These are phyloP conservation scores for Antarctomyces pellizariae DNA, from an alignment of 495 filamentous ascomycete genomes.

Conservation along the genomic window DNA sequence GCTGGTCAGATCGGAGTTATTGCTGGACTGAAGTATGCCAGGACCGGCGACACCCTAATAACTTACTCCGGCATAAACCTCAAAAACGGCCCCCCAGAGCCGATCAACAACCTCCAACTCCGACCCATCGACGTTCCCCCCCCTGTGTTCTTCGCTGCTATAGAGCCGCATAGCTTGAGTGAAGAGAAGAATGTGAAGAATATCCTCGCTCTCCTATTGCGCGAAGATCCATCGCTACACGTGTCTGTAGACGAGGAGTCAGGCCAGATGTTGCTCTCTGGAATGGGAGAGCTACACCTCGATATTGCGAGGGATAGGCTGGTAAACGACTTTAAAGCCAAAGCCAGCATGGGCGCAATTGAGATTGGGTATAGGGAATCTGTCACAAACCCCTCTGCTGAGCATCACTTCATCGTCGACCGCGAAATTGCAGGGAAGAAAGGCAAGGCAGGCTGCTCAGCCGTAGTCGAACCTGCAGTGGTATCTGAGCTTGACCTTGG, in stretches of 20 bases:
- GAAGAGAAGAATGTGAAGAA: conserved; percentile 59
- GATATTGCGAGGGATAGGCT: conserved; percentile 83
- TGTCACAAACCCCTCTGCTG: conserved; percentile 25
- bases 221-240: conserved; percentile 88
- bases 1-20: conserved; percentile 95
- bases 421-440: conserved; percentile 57
- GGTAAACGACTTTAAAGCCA: conserved; percentile 71
- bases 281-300: conserved; percentile 96
- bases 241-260: conserved; percentile 71
- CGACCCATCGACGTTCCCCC: conserved; percentile 78
- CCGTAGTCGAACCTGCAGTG: conserved; percentile 28
- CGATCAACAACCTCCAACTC: conserved; percentile 53
- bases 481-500: conserved; percentile 12
- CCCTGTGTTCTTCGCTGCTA: conserved; percentile 82
- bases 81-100: conserved; percentile 38
- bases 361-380: conserved; percentile 89
- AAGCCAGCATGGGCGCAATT: conserved; percentile 74
- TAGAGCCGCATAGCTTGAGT: conserved; percentile 60
- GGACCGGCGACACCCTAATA: conserved; percentile 84
- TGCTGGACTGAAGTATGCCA: conserved; percentile 63
- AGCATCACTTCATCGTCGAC: conserved; percentile 43
- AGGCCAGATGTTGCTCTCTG: conserved; percentile 76
- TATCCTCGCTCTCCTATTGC: conserved; percentile 49
- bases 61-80: conserved; percentile 37
- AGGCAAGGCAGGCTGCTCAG: conserved; percentile 55